Percentiles rank a stretch among this genome's conserved stretches.
Evolutionary conservation across 2,329 filamentous ascomycete species (phyloP).

Genomic region (Aspergillus transmontanensis): DNA sequence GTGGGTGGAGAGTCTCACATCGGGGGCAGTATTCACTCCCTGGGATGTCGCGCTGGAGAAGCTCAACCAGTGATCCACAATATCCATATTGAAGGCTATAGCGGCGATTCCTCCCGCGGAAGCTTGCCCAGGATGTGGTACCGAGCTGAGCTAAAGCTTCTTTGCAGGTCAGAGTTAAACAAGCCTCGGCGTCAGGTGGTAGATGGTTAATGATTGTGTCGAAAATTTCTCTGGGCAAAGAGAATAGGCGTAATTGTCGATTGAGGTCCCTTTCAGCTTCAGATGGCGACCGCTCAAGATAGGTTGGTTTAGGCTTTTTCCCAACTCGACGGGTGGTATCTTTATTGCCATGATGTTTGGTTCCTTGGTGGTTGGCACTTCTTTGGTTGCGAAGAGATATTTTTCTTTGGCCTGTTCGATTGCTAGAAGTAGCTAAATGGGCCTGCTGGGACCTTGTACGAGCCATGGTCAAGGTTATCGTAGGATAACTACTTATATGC

Average conservation of each 20-base stretch:
- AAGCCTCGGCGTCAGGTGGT: neutral
- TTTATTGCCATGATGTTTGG: neutral
- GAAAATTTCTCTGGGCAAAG: slow-evolving; percentile 6
- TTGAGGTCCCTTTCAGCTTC: neutral
- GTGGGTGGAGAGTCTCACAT: slow-evolving; percentile 9
- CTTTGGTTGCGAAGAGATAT: neutral
- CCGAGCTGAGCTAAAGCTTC: neutral
- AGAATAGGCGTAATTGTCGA: neutral
- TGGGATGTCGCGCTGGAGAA: slow-evolving; percentile 4
- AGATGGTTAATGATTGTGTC: slow-evolving; percentile 6
- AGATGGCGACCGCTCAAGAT: neutral
- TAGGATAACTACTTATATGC: no score
- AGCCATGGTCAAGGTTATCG: neutral
- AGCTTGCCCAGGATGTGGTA: neutral
- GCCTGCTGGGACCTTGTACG: neutral
- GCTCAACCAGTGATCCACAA: neutral
- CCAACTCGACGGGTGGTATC: neutral
- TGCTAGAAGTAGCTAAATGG: neutral
- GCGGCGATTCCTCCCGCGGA: neutral
- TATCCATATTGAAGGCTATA: neutral
- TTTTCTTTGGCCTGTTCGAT: neutral
- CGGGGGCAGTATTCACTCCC: neutral
- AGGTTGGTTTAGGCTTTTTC: neutral
- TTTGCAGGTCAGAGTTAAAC: slow-evolving; percentile 11
- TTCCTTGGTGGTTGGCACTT: neutral